A percentile compares a stretch with the other conserved stretches of the same genome.
Evolutionary conservation across 208 protist genomes (phyloP).

Genomic region (Angomonas desouzai): DNA sequence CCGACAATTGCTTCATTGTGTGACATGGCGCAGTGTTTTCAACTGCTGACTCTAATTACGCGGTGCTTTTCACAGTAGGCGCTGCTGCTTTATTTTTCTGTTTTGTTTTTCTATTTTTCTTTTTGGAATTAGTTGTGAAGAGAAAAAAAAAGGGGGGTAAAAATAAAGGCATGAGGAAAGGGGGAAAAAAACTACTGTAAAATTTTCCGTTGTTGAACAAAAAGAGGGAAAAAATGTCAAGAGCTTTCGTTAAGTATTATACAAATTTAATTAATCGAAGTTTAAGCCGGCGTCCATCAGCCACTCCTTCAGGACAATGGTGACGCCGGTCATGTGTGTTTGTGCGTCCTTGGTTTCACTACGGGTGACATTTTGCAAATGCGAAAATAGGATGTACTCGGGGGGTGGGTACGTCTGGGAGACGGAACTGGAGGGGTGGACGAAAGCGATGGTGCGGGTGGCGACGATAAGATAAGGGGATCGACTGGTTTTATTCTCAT

Average conservation of each 20-base stretch:
- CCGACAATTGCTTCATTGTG: conserved; percentile 58
- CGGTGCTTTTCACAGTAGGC: no score
- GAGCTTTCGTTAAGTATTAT: no score
- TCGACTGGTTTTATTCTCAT: conserved; percentile 70
- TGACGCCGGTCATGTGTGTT: conserved; percentile 87
- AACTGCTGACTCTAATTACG: background rate
- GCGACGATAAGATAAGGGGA: conserved; percentile 75
- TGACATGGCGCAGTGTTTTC: conserved; percentile 4
- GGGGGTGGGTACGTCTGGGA: conserved; percentile 79
- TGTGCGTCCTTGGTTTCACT: conserved; percentile 68
- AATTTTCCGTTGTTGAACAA: background rate
- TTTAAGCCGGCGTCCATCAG: conserved; percentile 57
- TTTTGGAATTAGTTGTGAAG: no score
- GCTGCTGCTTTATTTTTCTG: background rate
- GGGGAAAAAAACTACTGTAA: no score
- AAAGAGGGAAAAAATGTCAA: background rate
- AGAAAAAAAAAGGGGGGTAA: no score
- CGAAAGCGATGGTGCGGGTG: conserved; percentile 64
- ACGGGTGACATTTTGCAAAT: conserved; percentile 67
- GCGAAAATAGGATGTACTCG: conserved; percentile 82
- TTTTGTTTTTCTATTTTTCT: background rate
- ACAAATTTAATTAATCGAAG: conserved; percentile 17
- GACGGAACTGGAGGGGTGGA: conserved; percentile 84
- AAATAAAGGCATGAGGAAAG: no score
- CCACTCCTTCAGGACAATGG: conserved; percentile 86